Percentiles rank a stretch among this genome's conserved stretches.
Conservation (phyloP, 2,329 filamentous ascomycete genomes). For the Penicillium sp. region DNA sequence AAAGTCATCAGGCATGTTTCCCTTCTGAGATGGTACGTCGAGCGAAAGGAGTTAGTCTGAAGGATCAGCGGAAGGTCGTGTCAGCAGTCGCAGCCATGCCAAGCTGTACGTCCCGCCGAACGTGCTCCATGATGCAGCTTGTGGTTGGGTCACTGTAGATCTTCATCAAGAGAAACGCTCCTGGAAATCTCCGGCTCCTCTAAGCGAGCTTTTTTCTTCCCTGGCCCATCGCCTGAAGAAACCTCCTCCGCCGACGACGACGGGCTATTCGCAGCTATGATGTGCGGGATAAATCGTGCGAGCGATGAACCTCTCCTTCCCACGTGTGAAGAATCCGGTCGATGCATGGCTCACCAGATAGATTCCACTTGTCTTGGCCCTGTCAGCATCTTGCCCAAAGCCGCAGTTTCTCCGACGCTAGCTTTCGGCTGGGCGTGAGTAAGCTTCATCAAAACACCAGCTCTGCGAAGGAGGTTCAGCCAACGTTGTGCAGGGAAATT, state of each 20-base stretch:
- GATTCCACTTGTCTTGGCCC: background rate
- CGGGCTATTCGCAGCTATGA: too few relatives aligned
- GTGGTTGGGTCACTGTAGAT: background rate
- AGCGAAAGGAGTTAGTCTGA: background rate
- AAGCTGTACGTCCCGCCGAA: background rate
- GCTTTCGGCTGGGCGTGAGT: background rate
- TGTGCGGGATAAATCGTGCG: too few relatives aligned
- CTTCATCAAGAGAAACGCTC: too few relatives aligned
- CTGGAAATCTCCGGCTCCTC: too few relatives aligned
- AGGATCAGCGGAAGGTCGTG: background rate
- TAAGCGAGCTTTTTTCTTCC: too few relatives aligned
- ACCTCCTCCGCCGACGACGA: too few relatives aligned
- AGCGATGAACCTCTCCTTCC: background rate
- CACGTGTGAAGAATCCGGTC: background rate
- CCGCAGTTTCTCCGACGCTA: slow-evolving; percentile 1
- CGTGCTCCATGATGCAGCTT: background rate
- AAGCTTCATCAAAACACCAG: background rate
- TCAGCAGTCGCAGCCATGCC: background rate
- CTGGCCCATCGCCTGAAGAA: too few relatives aligned
- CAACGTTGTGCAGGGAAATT: too few relatives aligned
- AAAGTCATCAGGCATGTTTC: background rate
- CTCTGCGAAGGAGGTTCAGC: background rate
- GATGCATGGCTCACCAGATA: background rate
- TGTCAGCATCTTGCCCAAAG: background rate
- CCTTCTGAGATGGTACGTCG: background rate